Base-by-base conservation (phyloP, 1,139 yeast species). In the Nakaseomyces sp. region DNA sequence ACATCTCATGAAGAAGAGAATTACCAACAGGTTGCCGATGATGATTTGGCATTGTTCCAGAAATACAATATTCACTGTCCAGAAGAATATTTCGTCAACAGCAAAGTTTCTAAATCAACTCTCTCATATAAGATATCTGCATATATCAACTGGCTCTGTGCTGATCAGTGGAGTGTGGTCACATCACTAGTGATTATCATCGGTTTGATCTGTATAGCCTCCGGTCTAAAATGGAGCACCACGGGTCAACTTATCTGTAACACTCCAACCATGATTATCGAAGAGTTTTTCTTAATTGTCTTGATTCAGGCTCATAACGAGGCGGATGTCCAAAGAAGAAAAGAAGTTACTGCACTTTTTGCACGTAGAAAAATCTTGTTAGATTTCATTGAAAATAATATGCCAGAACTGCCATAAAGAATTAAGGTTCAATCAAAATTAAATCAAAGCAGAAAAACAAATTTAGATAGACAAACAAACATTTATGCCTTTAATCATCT, bases 241-340 rank as follows among this genome's bases (percentile, higher is more conserved):
- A 64, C 67, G 9, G 71, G 66, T 18, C 71, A 67, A 50, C 50
- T 66, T 38, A 48, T 66, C 37, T 60, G 61, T 17, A 66, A 66
- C 45, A 64, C 68, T 1, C 70, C 70, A 33, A 65, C 70, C 0
- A 66, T 65, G 69, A 65, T 66, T 49, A 63, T 66, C 30, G 70
- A 66, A 48, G 68, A 63, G 12, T 66, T 66, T 43, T 65, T 66
- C 47, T 40, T 66, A 41, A 52, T 66, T 28, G 64, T 66, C 30
- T 50, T 66, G 26, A 45, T 66, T 18, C 68, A 65, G 42, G 68
- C 69, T 4, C 69, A 66, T 46, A 58, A 60, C 40, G 57, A 57
- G 56, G 61, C 62, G 1, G 62, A 59, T 42, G 43, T 45, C 25
- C 52, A 51, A 39, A 49, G 61, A 31, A 55, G 63, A 47, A 47